Base-by-base conservation (phyloP, 306 rosid genomes). In the Geum urbanum region DNA sequence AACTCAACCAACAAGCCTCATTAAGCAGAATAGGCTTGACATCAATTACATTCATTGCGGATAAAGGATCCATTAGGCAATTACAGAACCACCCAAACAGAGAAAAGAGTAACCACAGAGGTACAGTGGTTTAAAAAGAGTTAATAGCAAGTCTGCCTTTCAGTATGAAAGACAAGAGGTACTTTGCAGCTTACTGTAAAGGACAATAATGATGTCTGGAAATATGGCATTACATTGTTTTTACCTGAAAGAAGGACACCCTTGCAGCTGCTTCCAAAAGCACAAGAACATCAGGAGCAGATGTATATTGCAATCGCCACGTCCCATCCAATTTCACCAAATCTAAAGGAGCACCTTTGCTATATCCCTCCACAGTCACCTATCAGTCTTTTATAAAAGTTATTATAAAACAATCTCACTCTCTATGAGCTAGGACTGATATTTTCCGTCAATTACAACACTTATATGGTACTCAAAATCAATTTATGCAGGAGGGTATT, bases 241-340 rank as follows among this genome's bases (percentile, higher is more conserved):
- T 43, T 78, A 89, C 96, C 87, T 92, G 97, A 74, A 92, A 86
- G 87, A 92, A 92, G 68, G 97, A 96, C 60, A 92, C 81, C 43
- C 84, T 83, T 20, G 85, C 84, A 60, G 98, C 96, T 61, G 98
- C 97, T 82, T 92, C 83, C 40, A 92, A 68, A 72, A 92, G 96
- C 78, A 88, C 44, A 67, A 90, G 94, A 76, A 92, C 97, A 83
- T 92, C 98, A 56, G 96, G 77, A 46, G 98, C 97, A 12, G 97
- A 90, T 41, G 98, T 92, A 51, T 88, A 92, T 64, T 90, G 94
- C 24, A 92, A 82, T 53, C 98, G 91, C 98, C 98, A 92, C 4
- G 97, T 92, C 69, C 97, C 97, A 63, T 92, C 88, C 78, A 92
- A 74, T 49, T 72, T 84, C 67, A 66, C 48, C 51, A 90, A 72